Conservation (phyloP, 176 grass and related monocot species). For the Tillandsia leiboldiana region DNA sequence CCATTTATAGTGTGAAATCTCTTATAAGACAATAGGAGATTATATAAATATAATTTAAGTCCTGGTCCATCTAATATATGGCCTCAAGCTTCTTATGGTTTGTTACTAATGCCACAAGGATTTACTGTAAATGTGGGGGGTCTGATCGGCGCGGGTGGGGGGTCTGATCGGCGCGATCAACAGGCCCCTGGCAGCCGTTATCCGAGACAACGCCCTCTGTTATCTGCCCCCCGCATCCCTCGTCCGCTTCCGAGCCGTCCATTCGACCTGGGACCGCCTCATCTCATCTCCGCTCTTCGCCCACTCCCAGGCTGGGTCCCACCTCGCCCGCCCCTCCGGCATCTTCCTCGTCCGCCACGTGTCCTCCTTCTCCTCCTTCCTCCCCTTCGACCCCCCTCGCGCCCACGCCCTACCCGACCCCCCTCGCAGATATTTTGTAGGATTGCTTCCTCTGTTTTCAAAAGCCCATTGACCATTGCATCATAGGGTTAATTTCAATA, state of each 20-base stretch:
- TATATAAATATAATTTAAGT: too few species aligned
- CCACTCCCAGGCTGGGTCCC: conserved; percentile 23
- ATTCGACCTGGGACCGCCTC: conserved; percentile 20
- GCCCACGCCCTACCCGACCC: conserved; percentile 3
- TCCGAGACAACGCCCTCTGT: conserved; percentile 32
- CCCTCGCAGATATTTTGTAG: too few species aligned
- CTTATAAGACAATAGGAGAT: too few species aligned
- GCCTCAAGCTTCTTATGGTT: too few species aligned
- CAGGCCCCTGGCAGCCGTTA: conserved; percentile 28
- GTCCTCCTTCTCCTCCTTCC: background rate
- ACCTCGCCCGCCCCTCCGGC: conserved; percentile 19
- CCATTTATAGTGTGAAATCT: too few species aligned
- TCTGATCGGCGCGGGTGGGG: background rate
- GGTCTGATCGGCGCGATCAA: conserved; percentile 1
- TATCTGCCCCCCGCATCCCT: conserved; percentile 21
- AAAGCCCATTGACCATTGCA: too few species aligned
- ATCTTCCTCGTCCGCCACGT: background rate
- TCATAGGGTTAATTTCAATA: too few species aligned
- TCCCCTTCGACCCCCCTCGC: conserved; percentile 21
- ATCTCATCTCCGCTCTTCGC: conserved; percentile 47
- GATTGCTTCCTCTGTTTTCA: too few species aligned
- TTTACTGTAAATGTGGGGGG: too few species aligned
- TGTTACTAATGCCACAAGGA: too few species aligned
- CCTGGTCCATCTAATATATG: too few species aligned
- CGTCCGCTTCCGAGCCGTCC: conserved; percentile 30